A percentile compares a stretch with the other conserved stretches of the same genome.
Evolutionary conservation across 2,329 filamentous ascomycete species (phyloP).

Genomic region (Dactylellina haptotyla): DNA sequence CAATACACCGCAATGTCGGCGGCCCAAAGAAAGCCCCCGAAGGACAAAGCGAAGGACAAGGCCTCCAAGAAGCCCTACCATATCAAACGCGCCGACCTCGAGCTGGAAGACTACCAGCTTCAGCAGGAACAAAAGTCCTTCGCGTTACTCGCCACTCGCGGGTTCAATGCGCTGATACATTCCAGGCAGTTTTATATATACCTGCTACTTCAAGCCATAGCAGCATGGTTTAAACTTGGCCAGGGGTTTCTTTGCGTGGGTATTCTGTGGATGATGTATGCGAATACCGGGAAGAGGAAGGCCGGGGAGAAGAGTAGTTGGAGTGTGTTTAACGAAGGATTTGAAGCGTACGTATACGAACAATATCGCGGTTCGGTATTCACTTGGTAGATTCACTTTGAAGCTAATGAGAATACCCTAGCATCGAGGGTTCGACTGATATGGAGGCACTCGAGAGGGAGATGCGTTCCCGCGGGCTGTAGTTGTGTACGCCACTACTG

Average conservation of each 20-base stretch:
- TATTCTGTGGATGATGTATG: slow-evolving; percentile 60
- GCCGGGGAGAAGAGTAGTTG: slow-evolving; percentile 59
- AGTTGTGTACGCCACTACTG: not conserved
- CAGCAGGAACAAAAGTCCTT: slow-evolving; percentile 58
- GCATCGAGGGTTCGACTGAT: slow-evolving; percentile 58
- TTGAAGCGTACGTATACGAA: slow-evolving; percentile 57
- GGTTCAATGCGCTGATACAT: slow-evolving; percentile 53
- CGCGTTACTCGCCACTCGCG: slow-evolving; percentile 56
- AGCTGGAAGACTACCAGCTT: slow-evolving; percentile 59
- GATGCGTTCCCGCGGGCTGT: slow-evolving; percentile 56
- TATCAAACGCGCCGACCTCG: slow-evolving; percentile 59
- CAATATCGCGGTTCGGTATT: not conserved
- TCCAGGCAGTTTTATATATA: slow-evolving; percentile 59
- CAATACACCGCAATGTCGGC: slow-evolving; percentile 21
- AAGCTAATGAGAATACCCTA: no score
- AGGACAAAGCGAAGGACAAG: slow-evolving; percentile 55
- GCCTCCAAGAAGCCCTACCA: slow-evolving; percentile 59
- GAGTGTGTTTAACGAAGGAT: slow-evolving; percentile 59
- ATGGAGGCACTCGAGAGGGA: slow-evolving; percentile 58
- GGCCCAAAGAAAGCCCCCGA: slow-evolving; percentile 17
- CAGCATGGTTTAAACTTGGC: slow-evolving; percentile 57
- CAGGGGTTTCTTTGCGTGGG: slow-evolving; percentile 59
- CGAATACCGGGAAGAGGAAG: slow-evolving; percentile 59
- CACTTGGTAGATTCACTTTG: no score
- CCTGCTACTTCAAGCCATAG: slow-evolving; percentile 57